Evolutionary conservation across 176 grass and related monocot species (phyloP), one percentile per base, ranked within the genome.

Genomic region (Carex pumila): DNA sequence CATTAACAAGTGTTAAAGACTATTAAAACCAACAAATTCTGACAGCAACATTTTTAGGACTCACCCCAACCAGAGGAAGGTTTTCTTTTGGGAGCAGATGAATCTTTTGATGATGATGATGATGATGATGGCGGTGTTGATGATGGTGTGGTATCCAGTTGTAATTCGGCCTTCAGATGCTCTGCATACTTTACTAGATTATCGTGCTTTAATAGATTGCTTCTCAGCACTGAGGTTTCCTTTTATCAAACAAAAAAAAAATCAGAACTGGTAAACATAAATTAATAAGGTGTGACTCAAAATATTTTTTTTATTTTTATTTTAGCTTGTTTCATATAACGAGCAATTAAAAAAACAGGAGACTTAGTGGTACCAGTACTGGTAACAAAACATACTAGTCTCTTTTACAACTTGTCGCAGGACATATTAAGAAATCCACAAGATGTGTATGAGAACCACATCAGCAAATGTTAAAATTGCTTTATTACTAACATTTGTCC

Each of bases 131-230:
- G 47, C 47, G 75, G 57, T 72, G 84, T 55, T 87, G 90, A 61
- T 65, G 87, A 22, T 88, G 92, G 87, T 79, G 81, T 81, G 55
- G 69, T 60, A 15, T 34, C 73, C 67, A 82, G 86, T 85, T 94
- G 85, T 70, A 94, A 81, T 54, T 84, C 71, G 64, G 73, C 75
- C 71, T 93, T 98, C 37, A 86, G 79, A 87, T 83, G 87, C 83
- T 94, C 74, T 5, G 82, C 79, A 84, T 85, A 91, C 39, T 84
- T 98, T 58, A 94, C 84, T 85, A 98, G 85, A 88, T 89, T 98
- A 53, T 89, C 90, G 85, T 94, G 69, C 67, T 87, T 98, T 52
- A 76, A 90, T 65, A 98, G 83, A 91, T 86, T 88, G 64, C 89
- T 88, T 61, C 84, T 87, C 82, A 98, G 84, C 47, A 88, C 79